phyloP scores from a whole-genome alignment of 805 yeast species.

The Candida succiphila region DNA sequence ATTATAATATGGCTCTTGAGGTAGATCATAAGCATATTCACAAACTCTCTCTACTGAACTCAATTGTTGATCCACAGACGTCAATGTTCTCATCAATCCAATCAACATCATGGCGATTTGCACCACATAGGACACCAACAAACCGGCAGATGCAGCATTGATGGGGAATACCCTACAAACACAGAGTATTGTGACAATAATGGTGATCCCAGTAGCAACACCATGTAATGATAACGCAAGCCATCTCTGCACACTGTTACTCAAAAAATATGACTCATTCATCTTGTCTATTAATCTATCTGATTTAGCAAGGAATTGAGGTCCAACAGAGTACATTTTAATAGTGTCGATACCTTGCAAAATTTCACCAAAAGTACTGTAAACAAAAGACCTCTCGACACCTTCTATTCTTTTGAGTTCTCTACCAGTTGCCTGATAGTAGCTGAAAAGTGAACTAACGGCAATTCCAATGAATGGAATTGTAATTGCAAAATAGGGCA shows the following conservation, averaged over 20 bases:
- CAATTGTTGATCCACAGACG: slow-evolving; percentile 48
- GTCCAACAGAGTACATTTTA: slow-evolving; percentile 26
- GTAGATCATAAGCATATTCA: slow-evolving; percentile 48
- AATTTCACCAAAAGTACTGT: slow-evolving; percentile 38
- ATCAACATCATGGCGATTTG: slow-evolving; percentile 36
- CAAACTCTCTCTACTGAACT: slow-evolving; percentile 54
- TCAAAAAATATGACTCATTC: slow-evolving; percentile 34
- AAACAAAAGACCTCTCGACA: slow-evolving; percentile 35
- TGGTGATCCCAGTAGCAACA: slow-evolving; percentile 30
- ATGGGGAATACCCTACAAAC: slow-evolving; percentile 33
- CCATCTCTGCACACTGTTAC: slow-evolving; percentile 41
- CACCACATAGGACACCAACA: slow-evolving; percentile 34
- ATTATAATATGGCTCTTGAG: slow-evolving; percentile 49
- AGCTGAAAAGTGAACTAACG: slow-evolving; percentile 28
- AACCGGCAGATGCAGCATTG: slow-evolving; percentile 36
- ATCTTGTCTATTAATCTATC: slow-evolving; percentile 27
- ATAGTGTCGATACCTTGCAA: slow-evolving; percentile 39
- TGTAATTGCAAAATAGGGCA: slow-evolving; percentile 47
- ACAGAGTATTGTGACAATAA: slow-evolving; percentile 33
- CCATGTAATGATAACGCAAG: slow-evolving; percentile 33
- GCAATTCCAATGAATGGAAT: slow-evolving; percentile 38
- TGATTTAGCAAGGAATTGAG: slow-evolving; percentile 24
- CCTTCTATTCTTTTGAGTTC: slow-evolving; percentile 41
- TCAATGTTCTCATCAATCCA: slow-evolving; percentile 32
- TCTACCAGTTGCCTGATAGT: slow-evolving; percentile 37